A percentile compares a stretch with the other conserved stretches of the same genome.
Evolutionary conservation across 371 early-diverging fungal species (phyloP).

Genomic region (Lichtheimia corymbifera): DNA sequence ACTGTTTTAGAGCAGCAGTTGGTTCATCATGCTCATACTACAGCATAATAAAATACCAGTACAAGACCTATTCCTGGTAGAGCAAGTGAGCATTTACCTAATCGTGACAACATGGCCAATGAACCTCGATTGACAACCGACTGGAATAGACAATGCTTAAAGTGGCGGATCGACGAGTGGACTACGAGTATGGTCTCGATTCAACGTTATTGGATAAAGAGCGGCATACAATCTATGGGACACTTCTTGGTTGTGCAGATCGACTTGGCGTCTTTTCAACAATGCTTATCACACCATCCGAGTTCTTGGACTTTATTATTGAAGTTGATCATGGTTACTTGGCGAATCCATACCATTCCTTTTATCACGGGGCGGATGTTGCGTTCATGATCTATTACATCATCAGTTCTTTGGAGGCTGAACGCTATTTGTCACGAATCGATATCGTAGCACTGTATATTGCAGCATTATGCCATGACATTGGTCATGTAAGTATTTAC

Average conservation of each 20-base stretch:
- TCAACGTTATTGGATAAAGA: slow-evolving; percentile 70
- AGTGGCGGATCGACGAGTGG: slow-evolving; percentile 25
- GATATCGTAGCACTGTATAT: slow-evolving; percentile 80
- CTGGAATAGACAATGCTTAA: slow-evolving; percentile 33
- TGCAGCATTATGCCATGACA: slow-evolving; percentile 87
- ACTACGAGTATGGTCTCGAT: slow-evolving; percentile 38
- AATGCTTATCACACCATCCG: slow-evolving; percentile 58
- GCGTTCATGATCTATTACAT: slow-evolving; percentile 77
- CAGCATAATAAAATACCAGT: slow-evolving; percentile 14
- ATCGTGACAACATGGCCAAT: slow-evolving; percentile 53
- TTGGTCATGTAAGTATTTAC: slow-evolving; percentile 78
- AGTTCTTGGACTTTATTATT: slow-evolving; percentile 77
- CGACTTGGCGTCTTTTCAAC: slow-evolving; percentile 59
- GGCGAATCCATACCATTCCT: slow-evolving; percentile 85
- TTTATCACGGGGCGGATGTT: slow-evolving; percentile 88
- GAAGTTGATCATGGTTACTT: slow-evolving; percentile 80
- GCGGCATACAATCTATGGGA: slow-evolving; percentile 70
- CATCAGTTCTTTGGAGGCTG: slow-evolving; percentile 62
- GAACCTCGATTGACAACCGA: slow-evolving; percentile 42
- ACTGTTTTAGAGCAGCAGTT: background rate
- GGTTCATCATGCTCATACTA: slow-evolving; percentile 12
- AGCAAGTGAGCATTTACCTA: slow-evolving; percentile 11
- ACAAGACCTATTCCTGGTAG: slow-evolving; percentile 12
- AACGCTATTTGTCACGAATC: slow-evolving; percentile 59
- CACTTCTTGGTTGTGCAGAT: slow-evolving; percentile 66